A percentile compares a stretch with the other conserved stretches of the same genome.
Conservation (phyloP, 768 basidiomycete species). For the Boletus speciosus region DNA sequence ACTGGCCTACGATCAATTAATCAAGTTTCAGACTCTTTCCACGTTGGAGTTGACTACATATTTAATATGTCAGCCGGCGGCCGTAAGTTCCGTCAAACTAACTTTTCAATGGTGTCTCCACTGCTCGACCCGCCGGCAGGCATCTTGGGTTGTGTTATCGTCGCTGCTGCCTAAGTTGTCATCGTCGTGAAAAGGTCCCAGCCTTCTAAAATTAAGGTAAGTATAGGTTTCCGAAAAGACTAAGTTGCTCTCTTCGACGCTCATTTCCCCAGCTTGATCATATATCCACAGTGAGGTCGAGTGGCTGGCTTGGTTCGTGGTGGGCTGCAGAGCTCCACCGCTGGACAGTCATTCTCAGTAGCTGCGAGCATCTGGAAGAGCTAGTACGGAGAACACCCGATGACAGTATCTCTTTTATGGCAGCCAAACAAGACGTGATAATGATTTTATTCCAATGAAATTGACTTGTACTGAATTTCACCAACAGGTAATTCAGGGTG, state of each 20-base stretch:
- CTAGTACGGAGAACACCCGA: slow-evolving; percentile 36
- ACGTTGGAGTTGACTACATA: too few relatives aligned
- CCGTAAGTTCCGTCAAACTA: too few relatives aligned
- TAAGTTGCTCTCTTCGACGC: background rate
- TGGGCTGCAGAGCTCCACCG: slow-evolving; percentile 13
- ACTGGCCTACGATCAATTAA: too few relatives aligned
- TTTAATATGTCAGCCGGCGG: too few relatives aligned
- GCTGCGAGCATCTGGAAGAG: slow-evolving; percentile 35
- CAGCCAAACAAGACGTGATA: too few relatives aligned
- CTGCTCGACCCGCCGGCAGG: background rate
- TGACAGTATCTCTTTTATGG: slow-evolving; percentile 26
- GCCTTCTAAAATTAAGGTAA: slow-evolving; percentile 10
- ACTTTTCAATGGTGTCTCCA: background rate
- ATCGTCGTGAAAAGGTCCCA: background rate
- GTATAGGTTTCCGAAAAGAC: too few relatives aligned
- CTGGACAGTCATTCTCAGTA: slow-evolving; percentile 15
- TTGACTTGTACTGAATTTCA: too few relatives aligned
- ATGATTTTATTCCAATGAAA: too few relatives aligned
- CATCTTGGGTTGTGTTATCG: background rate
- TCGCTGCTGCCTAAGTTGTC: background rate
- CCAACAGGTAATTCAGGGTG: too few relatives aligned
- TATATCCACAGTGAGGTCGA: slow-evolving; percentile 31
- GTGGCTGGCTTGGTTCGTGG: slow-evolving; percentile 26
- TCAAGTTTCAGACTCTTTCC: too few relatives aligned
- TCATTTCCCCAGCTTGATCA: slow-evolving; percentile 12